These are phyloP conservation scores for Solanum hybrid DNA, from an alignment of 305 asterid species.

Conservation along the genomic window DNA sequence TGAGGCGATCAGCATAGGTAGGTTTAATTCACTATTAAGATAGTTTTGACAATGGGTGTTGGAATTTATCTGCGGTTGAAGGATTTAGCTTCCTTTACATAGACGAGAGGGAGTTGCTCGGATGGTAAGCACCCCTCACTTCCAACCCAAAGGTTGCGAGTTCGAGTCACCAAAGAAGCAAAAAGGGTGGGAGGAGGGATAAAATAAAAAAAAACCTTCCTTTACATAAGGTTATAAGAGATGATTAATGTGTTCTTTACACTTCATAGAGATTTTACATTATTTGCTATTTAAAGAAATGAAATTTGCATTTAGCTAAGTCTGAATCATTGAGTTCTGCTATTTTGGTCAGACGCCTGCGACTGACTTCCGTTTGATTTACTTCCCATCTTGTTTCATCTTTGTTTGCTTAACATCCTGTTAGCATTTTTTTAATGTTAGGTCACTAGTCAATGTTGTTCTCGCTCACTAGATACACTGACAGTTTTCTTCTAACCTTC, in stretches of 20 bases:
- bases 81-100: neutral
- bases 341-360: neutral
- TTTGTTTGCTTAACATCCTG: neutral
- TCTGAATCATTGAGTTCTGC: neutral
- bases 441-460: neutral
- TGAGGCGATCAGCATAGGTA: neutral
- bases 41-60: neutral
- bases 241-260: neutral
- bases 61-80: neutral
- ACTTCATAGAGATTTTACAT: neutral
- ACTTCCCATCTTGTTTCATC: neutral
- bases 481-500: neutral
- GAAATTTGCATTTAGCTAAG: neutral
- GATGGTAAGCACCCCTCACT: too few species aligned
- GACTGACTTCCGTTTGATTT: neutral
- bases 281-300: neutral
- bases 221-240: neutral
- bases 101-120: neutral
- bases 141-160: too few species aligned
- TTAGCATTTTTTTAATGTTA: neutral
- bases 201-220: neutral
- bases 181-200: too few species aligned
- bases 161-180: too few species aligned
- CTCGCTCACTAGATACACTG: neutral
- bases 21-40: neutral